Percentiles rank a stretch among this genome's conserved stretches.
phyloP scores from a whole-genome alignment of 306 rosid species.

The Quercus wislizeni region DNA sequence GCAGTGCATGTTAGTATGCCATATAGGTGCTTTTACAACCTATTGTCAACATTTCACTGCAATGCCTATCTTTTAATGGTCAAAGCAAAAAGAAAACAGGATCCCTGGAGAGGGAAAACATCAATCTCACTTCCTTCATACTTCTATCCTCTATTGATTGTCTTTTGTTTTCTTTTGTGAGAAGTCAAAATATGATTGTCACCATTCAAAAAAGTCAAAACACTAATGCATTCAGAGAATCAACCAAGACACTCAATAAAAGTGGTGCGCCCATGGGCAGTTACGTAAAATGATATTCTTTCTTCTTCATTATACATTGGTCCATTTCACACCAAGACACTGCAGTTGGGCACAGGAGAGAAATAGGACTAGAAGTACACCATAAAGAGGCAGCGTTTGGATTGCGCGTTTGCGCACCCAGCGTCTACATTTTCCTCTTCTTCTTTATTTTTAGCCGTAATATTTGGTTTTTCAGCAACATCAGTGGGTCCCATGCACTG shows the following conservation, averaged over 20 bases:
- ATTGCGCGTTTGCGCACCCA: too few species aligned
- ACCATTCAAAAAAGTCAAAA: neutral
- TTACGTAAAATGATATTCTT: neutral
- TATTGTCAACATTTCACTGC: neutral
- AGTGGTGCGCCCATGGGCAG: neutral
- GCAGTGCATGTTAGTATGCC: neutral
- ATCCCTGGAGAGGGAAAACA: neutral
- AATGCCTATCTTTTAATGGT: neutral
- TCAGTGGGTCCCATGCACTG: too few species aligned
- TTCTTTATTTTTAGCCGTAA: too few species aligned
- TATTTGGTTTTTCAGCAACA: too few species aligned
- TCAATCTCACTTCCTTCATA: neutral
- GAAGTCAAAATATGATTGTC: neutral
- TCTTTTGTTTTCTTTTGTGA: neutral
- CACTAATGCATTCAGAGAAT: neutral
- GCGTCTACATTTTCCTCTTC: too few species aligned
- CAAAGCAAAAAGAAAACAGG: neutral
- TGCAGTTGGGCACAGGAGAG: neutral
- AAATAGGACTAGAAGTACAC: neutral
- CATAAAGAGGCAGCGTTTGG: neutral
- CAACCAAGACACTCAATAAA: neutral
- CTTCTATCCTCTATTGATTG: neutral
- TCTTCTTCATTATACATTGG: neutral
- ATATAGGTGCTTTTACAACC: neutral
- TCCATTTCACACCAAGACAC: neutral